Percentiles rank a stretch among this genome's conserved stretches.
Evolutionary conservation across 1,284 basidiomycete species (phyloP).

Genomic region (Cystobasidium pallidum): DNA sequence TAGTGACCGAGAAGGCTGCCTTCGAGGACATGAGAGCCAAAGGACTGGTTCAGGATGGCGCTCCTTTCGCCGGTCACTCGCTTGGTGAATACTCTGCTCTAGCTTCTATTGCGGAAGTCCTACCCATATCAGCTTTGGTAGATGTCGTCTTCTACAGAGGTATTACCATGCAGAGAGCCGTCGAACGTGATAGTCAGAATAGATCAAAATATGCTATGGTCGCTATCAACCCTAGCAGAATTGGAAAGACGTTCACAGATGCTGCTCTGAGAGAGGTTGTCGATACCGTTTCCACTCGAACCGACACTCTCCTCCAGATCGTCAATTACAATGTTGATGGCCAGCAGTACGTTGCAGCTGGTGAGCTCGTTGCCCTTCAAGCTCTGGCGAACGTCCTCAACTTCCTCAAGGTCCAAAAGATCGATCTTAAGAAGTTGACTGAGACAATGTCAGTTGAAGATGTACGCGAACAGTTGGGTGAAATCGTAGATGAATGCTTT

Average conservation of each 20-base stretch:
- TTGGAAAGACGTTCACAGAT: constrained; percentile 91
- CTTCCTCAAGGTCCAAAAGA: constrained; percentile 94
- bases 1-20: constrained; percentile 88
- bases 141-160: constrained; percentile 96
- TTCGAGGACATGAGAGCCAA: constrained; percentile 98
- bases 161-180: constrained; percentile 98
- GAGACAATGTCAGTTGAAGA: constrained; percentile 81
- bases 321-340: constrained; percentile 88
- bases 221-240: constrained; percentile 93
- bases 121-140: constrained; percentile 92
- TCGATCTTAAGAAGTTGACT: constrained; percentile 90
- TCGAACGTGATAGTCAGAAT: constrained; percentile 88
- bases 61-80: constrained; percentile 95
- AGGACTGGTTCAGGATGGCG: constrained; percentile 87
- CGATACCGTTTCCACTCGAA: constrained; percentile 77
- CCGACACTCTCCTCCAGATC: constrained; percentile 84
- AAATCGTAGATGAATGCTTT: constrained; percentile 85
- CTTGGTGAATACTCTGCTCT: constrained; percentile 97
- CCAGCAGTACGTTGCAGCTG: constrained; percentile 97
- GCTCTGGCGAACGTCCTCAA: constrained; percentile 89
- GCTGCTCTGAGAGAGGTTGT: constrained; percentile 87
- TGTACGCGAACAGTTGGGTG: constrained; percentile 86
- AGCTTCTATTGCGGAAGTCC: constrained; percentile 93
- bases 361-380: constrained; percentile 89
- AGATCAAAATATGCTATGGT: constrained; percentile 98